phyloP scores from a whole-genome alignment of 2,329 filamentous ascomycete species.

The Incumbomyces lentus region DNA sequence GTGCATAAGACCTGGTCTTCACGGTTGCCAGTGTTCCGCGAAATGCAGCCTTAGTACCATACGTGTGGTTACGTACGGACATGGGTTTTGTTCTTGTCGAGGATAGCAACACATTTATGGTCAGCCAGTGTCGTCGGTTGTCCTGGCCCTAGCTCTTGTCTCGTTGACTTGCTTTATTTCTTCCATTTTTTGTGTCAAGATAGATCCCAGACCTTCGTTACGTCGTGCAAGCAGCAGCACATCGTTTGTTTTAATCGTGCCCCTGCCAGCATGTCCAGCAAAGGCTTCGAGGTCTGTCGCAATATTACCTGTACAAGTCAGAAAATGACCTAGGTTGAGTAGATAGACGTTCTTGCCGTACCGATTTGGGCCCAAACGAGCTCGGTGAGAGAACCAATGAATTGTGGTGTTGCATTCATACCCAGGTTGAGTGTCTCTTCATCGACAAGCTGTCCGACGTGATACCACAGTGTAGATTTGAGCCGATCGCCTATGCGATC shows the following conservation, averaged over 20 bases:
- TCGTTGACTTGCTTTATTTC: constrained; percentile 14
- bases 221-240: constrained; percentile 77
- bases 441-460: constrained; percentile 79
- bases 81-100: no score
- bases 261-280: constrained; percentile 66
- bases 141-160: constrained; percentile 14
- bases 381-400: constrained; percentile 76
- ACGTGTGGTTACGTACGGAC: no score
- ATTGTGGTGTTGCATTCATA: constrained; percentile 82
- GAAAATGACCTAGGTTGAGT: background rate
- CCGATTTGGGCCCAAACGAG: constrained; percentile 81
- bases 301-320: constrained; percentile 35
- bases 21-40: no score
- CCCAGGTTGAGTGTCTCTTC: constrained; percentile 63
- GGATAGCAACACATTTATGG: background rate
- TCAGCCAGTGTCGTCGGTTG: background rate
- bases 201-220: constrained; percentile 71
- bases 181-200: constrained; percentile 41
- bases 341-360: constrained; percentile 31
- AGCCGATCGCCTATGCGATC: constrained; percentile 48
- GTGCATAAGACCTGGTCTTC: no score
- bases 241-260: constrained; percentile 72
- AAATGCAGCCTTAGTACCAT: no score
- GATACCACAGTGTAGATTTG: constrained; percentile 76
- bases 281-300: constrained; percentile 55